A percentile compares a stretch with the other conserved stretches of the same genome.
phyloP scores from a whole-genome alignment of 2,329 filamentous ascomycete species.

The Akanthomyces uredinophilus region DNA sequence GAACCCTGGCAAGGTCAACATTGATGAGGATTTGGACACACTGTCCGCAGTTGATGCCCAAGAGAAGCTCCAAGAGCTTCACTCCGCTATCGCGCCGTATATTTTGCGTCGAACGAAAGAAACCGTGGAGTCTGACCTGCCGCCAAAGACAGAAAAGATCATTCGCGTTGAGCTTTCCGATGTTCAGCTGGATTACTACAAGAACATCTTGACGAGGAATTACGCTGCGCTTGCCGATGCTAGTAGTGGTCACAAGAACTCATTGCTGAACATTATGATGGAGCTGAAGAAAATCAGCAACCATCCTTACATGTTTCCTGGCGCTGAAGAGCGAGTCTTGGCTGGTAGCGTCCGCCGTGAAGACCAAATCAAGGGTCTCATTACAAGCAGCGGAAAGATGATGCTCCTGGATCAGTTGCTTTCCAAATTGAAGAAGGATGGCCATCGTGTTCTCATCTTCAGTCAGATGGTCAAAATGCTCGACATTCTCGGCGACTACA shows the following conservation, averaged over 20 bases:
- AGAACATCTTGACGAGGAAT: constrained; percentile 95
- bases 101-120: constrained; percentile 96
- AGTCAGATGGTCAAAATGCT: constrained; percentile 99
- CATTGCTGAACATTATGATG: constrained; percentile 98
- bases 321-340: constrained; percentile 84
- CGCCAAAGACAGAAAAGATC: constrained; percentile 97
- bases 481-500: constrained; percentile 90
- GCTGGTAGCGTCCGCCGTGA: constrained; percentile 76
- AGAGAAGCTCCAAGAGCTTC: constrained; percentile 79
- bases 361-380: constrained; percentile 85
- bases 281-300: constrained; percentile 99
- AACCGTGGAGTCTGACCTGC: constrained; percentile 92
- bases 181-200: constrained; percentile 96
- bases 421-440: constrained; percentile 86
- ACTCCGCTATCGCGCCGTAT: constrained; percentile 82
- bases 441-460: constrained; percentile 94
- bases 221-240: constrained; percentile 92
- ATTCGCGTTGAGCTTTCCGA: constrained; percentile 96
- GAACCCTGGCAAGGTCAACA: constrained; percentile 87
- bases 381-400: constrained; percentile 98
- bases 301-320: constrained; percentile 95
- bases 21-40: constrained; percentile 84
- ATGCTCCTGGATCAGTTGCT: constrained; percentile 96
- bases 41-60: constrained; percentile 75
- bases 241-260: constrained; percentile 86